phyloP scores from a whole-genome alignment of 2,329 filamentous ascomycete species.

The Microsporum ferrugineum region DNA sequence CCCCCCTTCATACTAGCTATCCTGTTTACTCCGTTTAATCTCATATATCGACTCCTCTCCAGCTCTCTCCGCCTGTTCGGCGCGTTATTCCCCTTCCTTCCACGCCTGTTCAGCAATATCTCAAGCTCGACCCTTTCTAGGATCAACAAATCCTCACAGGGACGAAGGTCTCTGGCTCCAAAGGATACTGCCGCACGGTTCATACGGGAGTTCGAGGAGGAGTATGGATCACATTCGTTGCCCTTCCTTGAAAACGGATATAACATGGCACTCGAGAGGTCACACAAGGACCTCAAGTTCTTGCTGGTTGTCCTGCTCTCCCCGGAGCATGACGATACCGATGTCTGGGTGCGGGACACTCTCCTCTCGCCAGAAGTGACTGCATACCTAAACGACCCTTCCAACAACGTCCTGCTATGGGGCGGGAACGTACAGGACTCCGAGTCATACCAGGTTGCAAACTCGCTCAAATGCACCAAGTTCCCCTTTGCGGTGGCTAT shows the following conservation, averaged over 20 bases:
- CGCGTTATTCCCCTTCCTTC: constrained; percentile 70
- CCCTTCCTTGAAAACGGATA: constrained; percentile 82
- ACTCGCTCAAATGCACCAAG: constrained; percentile 76
- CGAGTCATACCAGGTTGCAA: constrained; percentile 87
- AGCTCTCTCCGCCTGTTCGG: constrained; percentile 58
- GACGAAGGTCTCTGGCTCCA: constrained; percentile 65
- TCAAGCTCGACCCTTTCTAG: constrained; percentile 40
- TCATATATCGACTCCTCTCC: constrained; percentile 62
- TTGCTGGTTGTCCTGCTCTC: constrained; percentile 79
- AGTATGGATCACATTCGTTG: constrained; percentile 58
- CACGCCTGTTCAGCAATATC: constrained; percentile 43
- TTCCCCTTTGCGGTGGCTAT: constrained; percentile 83
- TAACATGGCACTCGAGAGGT: constrained; percentile 77
- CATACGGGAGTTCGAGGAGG: constrained; percentile 87
- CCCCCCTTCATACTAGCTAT: constrained; percentile 67
- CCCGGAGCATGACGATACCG: constrained; percentile 88
- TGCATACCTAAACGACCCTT: constrained; percentile 59
- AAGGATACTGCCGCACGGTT: constrained; percentile 82
- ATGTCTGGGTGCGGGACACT: constrained; percentile 68
- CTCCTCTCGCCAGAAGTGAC: constrained; percentile 65
- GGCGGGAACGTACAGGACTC: constrained; percentile 85
- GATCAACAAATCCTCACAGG: constrained; percentile 48
- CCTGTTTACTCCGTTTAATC: constrained; percentile 67
- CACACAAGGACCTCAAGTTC: constrained; percentile 85
- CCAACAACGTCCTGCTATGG: constrained; percentile 79